Evolutionary conservation across 345 rosid species (phyloP).

Genomic region (Acer campestre): DNA sequence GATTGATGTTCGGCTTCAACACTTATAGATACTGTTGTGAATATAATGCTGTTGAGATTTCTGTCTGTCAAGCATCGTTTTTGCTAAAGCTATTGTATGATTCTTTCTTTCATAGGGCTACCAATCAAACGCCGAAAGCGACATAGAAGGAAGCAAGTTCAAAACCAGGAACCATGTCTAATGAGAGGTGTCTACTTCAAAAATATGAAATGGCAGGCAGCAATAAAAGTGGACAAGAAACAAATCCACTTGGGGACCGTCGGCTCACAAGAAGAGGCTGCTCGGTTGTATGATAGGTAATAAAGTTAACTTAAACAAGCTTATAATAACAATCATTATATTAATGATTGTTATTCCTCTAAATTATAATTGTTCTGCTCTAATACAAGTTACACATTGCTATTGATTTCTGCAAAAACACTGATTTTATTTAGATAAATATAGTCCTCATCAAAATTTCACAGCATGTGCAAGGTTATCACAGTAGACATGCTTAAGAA

Average conservation of each 20-base stretch:
- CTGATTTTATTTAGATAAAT: neutral
- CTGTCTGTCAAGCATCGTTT: conserved; percentile 11
- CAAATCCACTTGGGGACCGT: conserved; percentile 97
- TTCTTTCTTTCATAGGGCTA: conserved; percentile 51
- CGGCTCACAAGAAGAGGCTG: conserved; percentile 93
- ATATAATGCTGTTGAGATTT: neutral
- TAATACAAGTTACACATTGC: neutral
- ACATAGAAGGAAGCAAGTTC: conserved; percentile 81
- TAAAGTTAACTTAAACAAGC: neutral
- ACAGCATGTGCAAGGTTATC: neutral
- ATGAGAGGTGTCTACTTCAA: conserved; percentile 99
- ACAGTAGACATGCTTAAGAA: neutral
- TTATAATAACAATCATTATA: conserved; percentile 1
- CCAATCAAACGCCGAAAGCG: conserved; percentile 88
- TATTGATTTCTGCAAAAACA: neutral
- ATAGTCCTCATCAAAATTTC: neutral
- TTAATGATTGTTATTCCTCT: too few species aligned
- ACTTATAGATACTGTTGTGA: conserved; percentile 8
- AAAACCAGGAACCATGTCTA: conserved; percentile 88
- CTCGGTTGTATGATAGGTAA: conserved; percentile 90
- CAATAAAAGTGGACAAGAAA: conserved; percentile 94
- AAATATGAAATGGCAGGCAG: conserved; percentile 99
- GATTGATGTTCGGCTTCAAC: neutral
- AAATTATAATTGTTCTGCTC: neutral
- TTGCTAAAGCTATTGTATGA: conserved; percentile 2